Evolutionary conservation across 2,329 filamentous ascomycete species (phyloP).

Genomic region (Acephala macrosclerotiorum): DNA sequence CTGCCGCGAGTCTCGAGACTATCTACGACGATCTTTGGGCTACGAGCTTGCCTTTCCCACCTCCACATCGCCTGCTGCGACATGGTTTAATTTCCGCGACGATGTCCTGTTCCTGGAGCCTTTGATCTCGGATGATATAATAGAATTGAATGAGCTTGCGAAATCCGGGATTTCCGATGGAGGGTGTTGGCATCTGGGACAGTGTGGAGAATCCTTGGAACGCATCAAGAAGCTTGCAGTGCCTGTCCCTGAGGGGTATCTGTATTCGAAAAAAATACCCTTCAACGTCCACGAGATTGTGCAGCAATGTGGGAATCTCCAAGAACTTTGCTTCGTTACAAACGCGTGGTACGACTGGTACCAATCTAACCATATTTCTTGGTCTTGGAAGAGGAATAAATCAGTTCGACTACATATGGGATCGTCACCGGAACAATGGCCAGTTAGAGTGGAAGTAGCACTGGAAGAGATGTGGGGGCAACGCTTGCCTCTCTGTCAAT

Average conservation of each 20-base stretch:
- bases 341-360: too few relatives aligned
- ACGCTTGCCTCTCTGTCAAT: too few relatives aligned
- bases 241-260: constrained; percentile 3
- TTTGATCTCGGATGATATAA: background rate
- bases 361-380: too few relatives aligned
- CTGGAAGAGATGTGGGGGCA: too few relatives aligned
- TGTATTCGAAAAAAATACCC: background rate
- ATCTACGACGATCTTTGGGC: constrained; percentile 1
- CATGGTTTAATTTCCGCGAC: constrained; percentile 1
- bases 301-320: too few relatives aligned
- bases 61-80: constrained; percentile 1
- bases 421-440: too few relatives aligned
- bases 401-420: too few relatives aligned
- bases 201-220: constrained; percentile 6
- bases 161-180: constrained; percentile 2
- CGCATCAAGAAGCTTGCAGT: constrained; percentile 7
- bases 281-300: too few relatives aligned
- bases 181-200: constrained; percentile 2
- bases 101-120: background rate
- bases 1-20: background rate
- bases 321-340: too few relatives aligned
- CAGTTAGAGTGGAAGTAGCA: too few relatives aligned
- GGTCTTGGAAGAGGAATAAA: too few relatives aligned
- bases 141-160: constrained; percentile 1
- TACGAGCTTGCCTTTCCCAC: constrained; percentile 5